Conservation (phyloP, 306 rosid species). For the apple (Malus domestica) region ASM211411v1 NC_041799.1:1158001-1158500, state of each 20-base stretch:
- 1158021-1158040: not conserved
- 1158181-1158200: not conserved
- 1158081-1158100: not conserved
- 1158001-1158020: not conserved
- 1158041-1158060: not conserved
- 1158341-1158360: not conserved
- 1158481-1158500: not conserved
- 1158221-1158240: not conserved
- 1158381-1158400: not conserved
- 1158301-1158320: not conserved
- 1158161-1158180: not conserved
- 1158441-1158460: not conserved
- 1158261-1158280: not conserved
- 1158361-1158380: not conserved
- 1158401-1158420: not conserved
- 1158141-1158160: not conserved
- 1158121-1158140: not conserved
- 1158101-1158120: not conserved
- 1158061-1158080: not conserved
- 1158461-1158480: not conserved
- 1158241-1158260: not conserved
- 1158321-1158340: not conserved
- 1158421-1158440: not conserved
- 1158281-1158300: not conserved
- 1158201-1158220: not conserved